These are phyloP conservation scores for Wickerhamomyces alni DNA, from an alignment of 805 yeast species.

Conservation along the genomic window DNA sequence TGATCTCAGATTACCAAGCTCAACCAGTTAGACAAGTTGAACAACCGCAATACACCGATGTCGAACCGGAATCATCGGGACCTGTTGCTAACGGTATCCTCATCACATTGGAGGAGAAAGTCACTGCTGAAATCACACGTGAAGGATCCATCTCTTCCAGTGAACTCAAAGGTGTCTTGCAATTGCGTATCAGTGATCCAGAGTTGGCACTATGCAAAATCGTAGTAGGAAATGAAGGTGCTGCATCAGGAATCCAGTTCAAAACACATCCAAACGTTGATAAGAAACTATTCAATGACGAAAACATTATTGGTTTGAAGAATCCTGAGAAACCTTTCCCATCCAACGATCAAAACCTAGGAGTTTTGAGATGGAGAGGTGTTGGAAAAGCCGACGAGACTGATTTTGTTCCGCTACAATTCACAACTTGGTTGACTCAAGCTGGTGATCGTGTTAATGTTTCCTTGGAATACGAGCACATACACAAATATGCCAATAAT, in stretches of 20 bases:
- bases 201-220: conserved; percentile 63
- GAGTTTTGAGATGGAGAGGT: conserved; percentile 90
- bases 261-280: conserved; percentile 98
- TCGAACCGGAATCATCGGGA: conserved; percentile 14
- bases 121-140: conserved; percentile 71
- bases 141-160: conserved; percentile 70
- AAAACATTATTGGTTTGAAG: conserved; percentile 62
- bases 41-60: conserved; percentile 13
- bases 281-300: conserved; percentile 55
- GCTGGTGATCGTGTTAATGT: conserved; percentile 60
- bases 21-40: conserved; percentile 10
- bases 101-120: conserved; percentile 68
- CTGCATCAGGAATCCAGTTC: conserved; percentile 53
- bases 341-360: conserved; percentile 81
- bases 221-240: conserved; percentile 43
- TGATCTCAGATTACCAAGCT: conserved; percentile 25
- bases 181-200: conserved; percentile 78
- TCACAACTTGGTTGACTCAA: conserved; percentile 81
- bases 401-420: conserved; percentile 52
- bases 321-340: conserved; percentile 83
- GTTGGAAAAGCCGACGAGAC: conserved; percentile 56
- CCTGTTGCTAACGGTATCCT: conserved; percentile 69
- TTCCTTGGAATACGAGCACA: conserved; percentile 81
- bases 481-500: conserved; percentile 35
- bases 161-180: conserved; percentile 88